phyloP scores from a whole-genome alignment of 2,329 filamentous ascomycete species.

The Aspergillus piperis region DNA sequence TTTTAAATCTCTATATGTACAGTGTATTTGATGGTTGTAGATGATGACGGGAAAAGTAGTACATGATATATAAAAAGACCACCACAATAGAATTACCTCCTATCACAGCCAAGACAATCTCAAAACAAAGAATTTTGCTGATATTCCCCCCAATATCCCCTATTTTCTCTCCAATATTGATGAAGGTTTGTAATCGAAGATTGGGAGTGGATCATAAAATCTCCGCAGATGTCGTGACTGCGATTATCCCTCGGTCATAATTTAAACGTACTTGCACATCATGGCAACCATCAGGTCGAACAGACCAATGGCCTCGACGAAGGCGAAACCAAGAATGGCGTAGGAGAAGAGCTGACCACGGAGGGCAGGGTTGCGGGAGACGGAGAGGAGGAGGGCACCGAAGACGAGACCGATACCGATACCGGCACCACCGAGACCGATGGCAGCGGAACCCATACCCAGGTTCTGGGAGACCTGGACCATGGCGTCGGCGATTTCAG shows the following conservation, averaged over 20 bases:
- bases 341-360: conserved; percentile 95
- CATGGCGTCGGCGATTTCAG: conserved; percentile 81
- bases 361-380: conserved; percentile 92
- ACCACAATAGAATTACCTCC: conserved; percentile 26
- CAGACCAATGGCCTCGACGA: conserved; percentile 79
- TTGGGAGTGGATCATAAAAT: background rate
- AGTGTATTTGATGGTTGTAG: conserved; percentile 28
- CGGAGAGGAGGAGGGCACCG: conserved; percentile 82
- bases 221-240: conserved; percentile 1
- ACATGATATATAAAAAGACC: conserved; percentile 35
- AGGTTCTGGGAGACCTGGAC: conserved; percentile 90
- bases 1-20: conserved; percentile 35
- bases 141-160: background rate
- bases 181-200: background rate
- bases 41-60: conserved; percentile 29
- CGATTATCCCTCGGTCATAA: conserved; percentile 13
- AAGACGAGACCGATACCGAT: conserved; percentile 96
- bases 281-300: conserved; percentile 91
- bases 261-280: conserved; percentile 80
- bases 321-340: conserved; percentile 93
- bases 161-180: background rate
- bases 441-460: conserved; percentile 85
- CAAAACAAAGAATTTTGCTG: conserved; percentile 4
- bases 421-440: conserved; percentile 68
- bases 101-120: conserved; percentile 7